Base-by-base conservation (phyloP, 2,329 filamentous ascomycete genomes). In the Verticillium nubilum region DNA sequence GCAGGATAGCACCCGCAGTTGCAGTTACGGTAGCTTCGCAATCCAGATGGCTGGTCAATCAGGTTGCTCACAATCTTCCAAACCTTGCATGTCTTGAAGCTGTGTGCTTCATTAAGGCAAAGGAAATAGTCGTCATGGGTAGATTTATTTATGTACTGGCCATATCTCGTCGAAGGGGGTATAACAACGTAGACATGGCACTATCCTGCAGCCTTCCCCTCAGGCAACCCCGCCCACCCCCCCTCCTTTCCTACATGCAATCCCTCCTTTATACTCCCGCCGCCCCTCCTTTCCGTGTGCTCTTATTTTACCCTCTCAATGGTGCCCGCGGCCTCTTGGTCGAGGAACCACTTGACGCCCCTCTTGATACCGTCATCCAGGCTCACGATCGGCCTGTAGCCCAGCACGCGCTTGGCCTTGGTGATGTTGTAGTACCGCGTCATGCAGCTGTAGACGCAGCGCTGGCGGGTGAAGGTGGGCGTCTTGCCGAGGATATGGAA, bases 351-450 rank as follows among this genome's bases (percentile, higher is more conserved):
- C 58, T 71, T 69, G 19, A 86, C 82, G 10, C 81, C 77, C 59
- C 78, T 76, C 63, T 74, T 74, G 56, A 86, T 75, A 12, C 88
- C 90, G 65, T 91, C 87, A 62, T 86, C 81, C 60, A 92, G 74
- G 50, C 78, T 77, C 57, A 90, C 86, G 58, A 91, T 73, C 3
- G 90, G 89, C 70, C 75, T 72, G 73, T 93, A 93, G 3, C 87
- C 87, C 59, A 93, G 75, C 65, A 89, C 78, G 66, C 72, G 78
- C 79, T 86, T 89, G 59, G 90, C 90, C 81, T 93, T 93, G 61
- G 78, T 77, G 70, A 92, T 91, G 74, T 86, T 86, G 74, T 90
- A 92, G 75, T 92, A 93, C 60, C 90, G 80, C 60, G 86, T 89
- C 86, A 92, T 90, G 71, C 83, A 87, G 69, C 85, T 86, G 72